These are phyloP conservation scores for Apiotrichum gracile DNA, from an alignment of 1,284 basidiomycete species.

Conservation along the genomic window DNA sequence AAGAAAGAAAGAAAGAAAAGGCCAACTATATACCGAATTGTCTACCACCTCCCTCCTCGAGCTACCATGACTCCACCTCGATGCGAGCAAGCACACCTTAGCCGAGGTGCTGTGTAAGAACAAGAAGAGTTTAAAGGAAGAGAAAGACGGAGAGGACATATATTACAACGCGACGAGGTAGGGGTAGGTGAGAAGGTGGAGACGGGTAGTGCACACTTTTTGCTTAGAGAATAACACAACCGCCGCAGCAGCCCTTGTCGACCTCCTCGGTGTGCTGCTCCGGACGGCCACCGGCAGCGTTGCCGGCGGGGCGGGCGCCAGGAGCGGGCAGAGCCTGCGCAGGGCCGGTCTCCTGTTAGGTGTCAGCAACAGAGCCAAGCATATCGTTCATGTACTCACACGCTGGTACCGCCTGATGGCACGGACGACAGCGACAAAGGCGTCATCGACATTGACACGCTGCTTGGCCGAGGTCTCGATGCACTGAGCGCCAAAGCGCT, in stretches of 20 bases:
- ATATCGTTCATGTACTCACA: constrained; percentile 46
- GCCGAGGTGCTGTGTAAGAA: too few relatives aligned
- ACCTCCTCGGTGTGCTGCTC: constrained; percentile 42
- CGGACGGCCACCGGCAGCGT: constrained; percentile 53
- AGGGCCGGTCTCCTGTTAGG: constrained; percentile 36
- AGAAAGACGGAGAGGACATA: not conserved
- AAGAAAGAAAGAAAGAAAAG: too few relatives aligned
- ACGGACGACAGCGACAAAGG: constrained; percentile 92
- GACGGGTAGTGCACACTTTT: not conserved
- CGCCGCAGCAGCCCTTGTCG: constrained; percentile 62
- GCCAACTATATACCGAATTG: too few relatives aligned
- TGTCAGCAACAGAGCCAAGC: not conserved
- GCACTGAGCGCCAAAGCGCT: constrained; percentile 93
- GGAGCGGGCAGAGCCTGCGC: constrained; percentile 37
- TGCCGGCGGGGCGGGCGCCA: constrained; percentile 50
- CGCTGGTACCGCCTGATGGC: constrained; percentile 97
- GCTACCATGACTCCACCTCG: too few relatives aligned
- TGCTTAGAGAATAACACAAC: constrained; percentile 61
- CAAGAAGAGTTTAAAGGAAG: not conserved
- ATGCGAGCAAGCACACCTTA: too few relatives aligned
- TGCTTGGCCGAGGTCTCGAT: constrained; percentile 99
- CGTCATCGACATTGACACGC: constrained; percentile 96
- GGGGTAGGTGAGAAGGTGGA: not conserved
- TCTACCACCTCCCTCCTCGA: too few relatives aligned
- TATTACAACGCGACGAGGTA: constrained; percentile 3